Base-by-base conservation (phyloP, 139 green algal genomes). In the Chlorokybus atmophyticus region DNA sequence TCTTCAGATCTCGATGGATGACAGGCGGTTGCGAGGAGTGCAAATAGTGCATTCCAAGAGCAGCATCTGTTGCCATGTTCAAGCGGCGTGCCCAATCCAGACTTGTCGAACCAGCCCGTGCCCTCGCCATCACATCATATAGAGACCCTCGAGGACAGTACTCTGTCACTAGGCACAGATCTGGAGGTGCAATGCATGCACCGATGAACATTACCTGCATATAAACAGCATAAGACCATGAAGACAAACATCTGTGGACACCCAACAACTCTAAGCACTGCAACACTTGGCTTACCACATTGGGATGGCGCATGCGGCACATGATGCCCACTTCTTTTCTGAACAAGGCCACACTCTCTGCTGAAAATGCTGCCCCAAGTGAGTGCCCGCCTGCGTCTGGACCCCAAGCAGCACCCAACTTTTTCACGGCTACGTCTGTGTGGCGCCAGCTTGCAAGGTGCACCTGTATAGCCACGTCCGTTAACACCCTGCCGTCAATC, bases 351-450 rank as follows among this genome's bases (percentile, higher is more conserved):
- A 54, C 24, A 25, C 62, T 14, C 27, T 54, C 48, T 0, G 38
- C 29, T 1, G n/a, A n/a, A n/a, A n/a, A 29, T 56, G 26, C 57
- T 48, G 14, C 85, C 79, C 66, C 88, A 79, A 50, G 93, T 81
- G 23, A 93, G 62, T 21, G 93, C 71, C 23, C 73, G 67, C 32
- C 49, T 1, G 27, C 49, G 27, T 58, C 25, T 21, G 40, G 51
- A 0, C 51, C 28, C 27, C 17, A 14, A 44, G 35, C 76, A 17
- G 21, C 6, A n/a, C 42, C 24, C 19, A 60, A 24, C 32, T 38
- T 25, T 28, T 95, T 95, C 40, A 95, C 82, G 1, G 88, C 88
- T 21, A 95, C 88, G 42, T 93, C 82, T 40, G 59, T 66, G 25
- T 55, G 44, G 29, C 70, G 58, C 68, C 81, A 94, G 31, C 86